A percentile compares a stretch with the other conserved stretches of the same genome.
These are phyloP conservation scores for Tylopilus subfusipes DNA, from an alignment of 768 basidiomycete species.

Conservation along the genomic window DNA sequence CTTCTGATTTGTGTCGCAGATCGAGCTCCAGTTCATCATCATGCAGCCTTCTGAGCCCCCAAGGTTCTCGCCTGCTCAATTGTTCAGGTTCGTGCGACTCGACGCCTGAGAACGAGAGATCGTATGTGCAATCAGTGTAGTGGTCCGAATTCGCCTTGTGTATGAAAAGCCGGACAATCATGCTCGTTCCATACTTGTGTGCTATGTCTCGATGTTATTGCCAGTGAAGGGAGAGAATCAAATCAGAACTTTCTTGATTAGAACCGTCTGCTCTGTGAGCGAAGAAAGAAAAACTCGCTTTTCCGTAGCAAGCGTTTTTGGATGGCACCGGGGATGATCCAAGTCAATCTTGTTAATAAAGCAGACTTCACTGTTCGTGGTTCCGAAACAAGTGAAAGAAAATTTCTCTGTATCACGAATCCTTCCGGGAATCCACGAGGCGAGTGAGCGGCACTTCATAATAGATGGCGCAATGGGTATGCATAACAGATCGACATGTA, in stretches of 20 bases:
- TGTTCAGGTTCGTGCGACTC: background rate
- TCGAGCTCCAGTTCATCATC: background rate
- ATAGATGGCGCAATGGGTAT: background rate
- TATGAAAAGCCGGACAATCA: too few species aligned
- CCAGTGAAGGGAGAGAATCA: background rate
- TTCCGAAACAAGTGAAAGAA: too few species aligned
- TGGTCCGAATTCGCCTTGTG: background rate
- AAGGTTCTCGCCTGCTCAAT: background rate
- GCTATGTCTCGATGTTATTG: background rate
- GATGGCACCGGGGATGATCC: background rate
- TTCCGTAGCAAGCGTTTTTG: background rate
- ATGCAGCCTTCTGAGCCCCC: background rate
- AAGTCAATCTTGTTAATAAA: background rate
- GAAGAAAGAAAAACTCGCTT: too few species aligned
- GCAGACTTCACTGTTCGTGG: constrained; percentile 68
- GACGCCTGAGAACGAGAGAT: background rate
- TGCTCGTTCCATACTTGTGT: too few species aligned
- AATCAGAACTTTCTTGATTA: background rate
- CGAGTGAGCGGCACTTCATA: too few species aligned
- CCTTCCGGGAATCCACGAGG: too few species aligned
- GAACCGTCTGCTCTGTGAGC: background rate
- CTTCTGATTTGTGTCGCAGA: background rate
- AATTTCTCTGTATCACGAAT: too few species aligned
- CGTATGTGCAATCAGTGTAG: background rate
- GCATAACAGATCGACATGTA: background rate